phyloP scores from a whole-genome alignment of 1,139 yeast species.

The Suhomyces bribrorum region DNA sequence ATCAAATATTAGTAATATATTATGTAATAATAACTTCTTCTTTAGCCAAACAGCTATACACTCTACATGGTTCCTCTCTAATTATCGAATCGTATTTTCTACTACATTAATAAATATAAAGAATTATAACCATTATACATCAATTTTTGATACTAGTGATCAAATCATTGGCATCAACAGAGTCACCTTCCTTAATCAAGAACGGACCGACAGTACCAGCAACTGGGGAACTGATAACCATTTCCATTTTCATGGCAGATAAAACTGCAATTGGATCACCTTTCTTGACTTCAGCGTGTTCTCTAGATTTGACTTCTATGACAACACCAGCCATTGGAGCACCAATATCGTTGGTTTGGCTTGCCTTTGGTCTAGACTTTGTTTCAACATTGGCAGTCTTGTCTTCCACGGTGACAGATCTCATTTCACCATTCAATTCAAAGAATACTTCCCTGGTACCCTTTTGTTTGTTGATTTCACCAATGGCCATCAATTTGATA shows the following conservation, averaged over 20 bases:
- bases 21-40: too few relatives aligned
- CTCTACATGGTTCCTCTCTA: neutral
- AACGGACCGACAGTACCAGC: slow-evolving; percentile 81
- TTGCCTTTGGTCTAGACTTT: slow-evolving; percentile 88
- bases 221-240: slow-evolving; percentile 93
- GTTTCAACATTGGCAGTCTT: slow-evolving; percentile 83
- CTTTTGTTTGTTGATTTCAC: slow-evolving; percentile 80
- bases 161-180: slow-evolving; percentile 91
- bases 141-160: slow-evolving; percentile 40
- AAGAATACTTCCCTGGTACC: slow-evolving; percentile 97
- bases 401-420: slow-evolving; percentile 91
- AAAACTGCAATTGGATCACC: slow-evolving; percentile 95
- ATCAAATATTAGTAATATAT: too few relatives aligned
- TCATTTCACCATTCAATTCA: slow-evolving; percentile 96
- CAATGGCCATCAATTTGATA: slow-evolving; percentile 87
- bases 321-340: slow-evolving; percentile 99
- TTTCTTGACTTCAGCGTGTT: slow-evolving; percentile 87
- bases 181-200: slow-evolving; percentile 83
- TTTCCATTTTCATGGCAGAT: slow-evolving; percentile 99
- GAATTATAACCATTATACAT: slow-evolving; percentile 5
- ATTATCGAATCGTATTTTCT: neutral
- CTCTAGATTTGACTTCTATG: slow-evolving; percentile 87
- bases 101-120: slow-evolving; percentile 7
- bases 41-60: too few relatives aligned
- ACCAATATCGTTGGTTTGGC: slow-evolving; percentile 90